A percentile compares a stretch with the other conserved stretches of the same genome.
Conservation (phyloP, 2,329 filamentous ascomycete species). For the Bipolaris victoriae region DNA sequence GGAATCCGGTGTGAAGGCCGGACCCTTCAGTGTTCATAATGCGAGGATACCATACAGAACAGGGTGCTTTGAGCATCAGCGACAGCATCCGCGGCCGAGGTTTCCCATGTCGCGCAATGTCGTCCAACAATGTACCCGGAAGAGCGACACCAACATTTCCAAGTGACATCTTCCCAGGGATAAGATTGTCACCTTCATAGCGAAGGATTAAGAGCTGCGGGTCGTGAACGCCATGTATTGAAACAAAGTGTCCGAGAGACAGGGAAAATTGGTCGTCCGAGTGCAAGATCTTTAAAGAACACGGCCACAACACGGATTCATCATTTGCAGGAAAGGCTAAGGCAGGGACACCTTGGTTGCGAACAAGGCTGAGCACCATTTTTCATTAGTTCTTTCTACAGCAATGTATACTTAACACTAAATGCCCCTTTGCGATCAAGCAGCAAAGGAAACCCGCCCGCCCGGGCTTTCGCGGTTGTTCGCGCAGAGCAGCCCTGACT, state of each 20-base stretch:
- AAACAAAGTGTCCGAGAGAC: slow-evolving; percentile 3
- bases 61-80: slow-evolving; percentile 8
- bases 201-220: slow-evolving; percentile 5
- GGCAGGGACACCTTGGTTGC: slow-evolving; percentile 11
- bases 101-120: slow-evolving; percentile 11
- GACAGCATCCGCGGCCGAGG: slow-evolving; percentile 5
- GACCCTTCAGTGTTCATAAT: background rate
- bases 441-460: slow-evolving; percentile 11
- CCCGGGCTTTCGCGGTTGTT: slow-evolving; percentile 12
- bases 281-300: slow-evolving; percentile 4
- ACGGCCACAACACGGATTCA: slow-evolving; percentile 7
- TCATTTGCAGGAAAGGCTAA: slow-evolving; percentile 9
- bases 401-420: slow-evolving; percentile 5
- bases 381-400: slow-evolving; percentile 9
- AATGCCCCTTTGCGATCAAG: slow-evolving; percentile 6
- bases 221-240: slow-evolving; percentile 1
- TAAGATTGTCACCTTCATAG: slow-evolving; percentile 11
- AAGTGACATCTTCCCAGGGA: slow-evolving; percentile 4
- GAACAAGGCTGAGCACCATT: slow-evolving; percentile 9
- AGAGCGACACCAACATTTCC: background rate
- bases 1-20: background rate
- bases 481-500: slow-evolving; percentile 15
- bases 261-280: slow-evolving; percentile 7
- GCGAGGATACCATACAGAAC: slow-evolving; percentile 10
- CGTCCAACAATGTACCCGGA: background rate